Evolutionary conservation across 345 rosid genomes (phyloP).

Genomic region (Microthlaspi erraticum): DNA sequence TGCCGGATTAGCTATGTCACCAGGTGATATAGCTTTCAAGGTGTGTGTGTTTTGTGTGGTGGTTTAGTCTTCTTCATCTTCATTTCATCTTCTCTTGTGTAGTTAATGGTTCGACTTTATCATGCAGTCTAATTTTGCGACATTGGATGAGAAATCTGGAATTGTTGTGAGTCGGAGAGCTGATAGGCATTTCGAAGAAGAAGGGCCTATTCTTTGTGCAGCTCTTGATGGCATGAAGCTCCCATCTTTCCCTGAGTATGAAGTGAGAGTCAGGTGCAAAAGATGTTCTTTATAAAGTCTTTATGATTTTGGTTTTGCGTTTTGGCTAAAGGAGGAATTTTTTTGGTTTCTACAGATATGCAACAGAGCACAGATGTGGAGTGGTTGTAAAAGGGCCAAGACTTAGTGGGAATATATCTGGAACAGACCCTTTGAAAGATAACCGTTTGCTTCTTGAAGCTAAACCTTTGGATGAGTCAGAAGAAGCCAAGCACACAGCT

Average conservation of each 20-base stretch:
- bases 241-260: slow-evolving; percentile 85
- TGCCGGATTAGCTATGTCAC: slow-evolving; percentile 96
- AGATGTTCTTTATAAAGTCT: neutral
- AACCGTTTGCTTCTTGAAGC: slow-evolving; percentile 80
- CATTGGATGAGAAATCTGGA: slow-evolving; percentile 88
- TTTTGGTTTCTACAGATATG: slow-evolving; percentile 61
- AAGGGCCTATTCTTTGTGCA: slow-evolving; percentile 92
- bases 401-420: slow-evolving; percentile 92
- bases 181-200: slow-evolving; percentile 96
- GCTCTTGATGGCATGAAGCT: slow-evolving; percentile 93
- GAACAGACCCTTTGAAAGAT: slow-evolving; percentile 96
- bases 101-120: neutral
- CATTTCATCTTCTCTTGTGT: neutral
- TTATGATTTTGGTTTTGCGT: neutral
- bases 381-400: slow-evolving; percentile 95
- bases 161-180: slow-evolving; percentile 86
- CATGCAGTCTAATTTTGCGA: slow-evolving; percentile 90
- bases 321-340: neutral
- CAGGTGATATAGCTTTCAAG: slow-evolving; percentile 91
- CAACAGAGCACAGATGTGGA: slow-evolving; percentile 96
- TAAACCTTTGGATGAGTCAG: slow-evolving; percentile 77
- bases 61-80: neutral
- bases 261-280: slow-evolving; percentile 87
- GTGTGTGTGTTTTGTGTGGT: slow-evolving; percentile 4
- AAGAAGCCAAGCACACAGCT: slow-evolving; percentile 88